These are phyloP conservation scores for Gamarada debralockiae DNA, from an alignment of 495 filamentous ascomycete species.

Conservation along the genomic window DNA sequence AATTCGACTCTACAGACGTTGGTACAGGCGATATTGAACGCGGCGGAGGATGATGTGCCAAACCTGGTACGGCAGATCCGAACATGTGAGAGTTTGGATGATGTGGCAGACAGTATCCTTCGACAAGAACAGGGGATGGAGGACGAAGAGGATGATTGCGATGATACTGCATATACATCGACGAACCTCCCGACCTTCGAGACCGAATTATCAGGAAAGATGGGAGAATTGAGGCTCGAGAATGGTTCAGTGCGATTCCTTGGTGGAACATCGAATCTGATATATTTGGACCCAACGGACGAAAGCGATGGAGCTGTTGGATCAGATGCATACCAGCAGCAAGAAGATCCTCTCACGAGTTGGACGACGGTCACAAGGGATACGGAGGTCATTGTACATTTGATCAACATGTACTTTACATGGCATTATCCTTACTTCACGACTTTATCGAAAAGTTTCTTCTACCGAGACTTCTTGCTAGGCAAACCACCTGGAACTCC, in stretches of 20 bases:
- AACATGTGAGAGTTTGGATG: constrained; percentile 86
- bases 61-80: constrained; percentile 83
- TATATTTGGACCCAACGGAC: constrained; percentile 66
- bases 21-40: constrained; percentile 89
- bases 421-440: constrained; percentile 99
- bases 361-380: constrained; percentile 90
- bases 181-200: constrained; percentile 59
- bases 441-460: constrained; percentile 82
- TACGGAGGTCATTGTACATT: constrained; percentile 72
- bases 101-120: constrained; percentile 78
- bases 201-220: constrained; percentile 81
- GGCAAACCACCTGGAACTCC: constrained; percentile 47
- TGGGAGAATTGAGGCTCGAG: constrained; percentile 84
- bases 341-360: constrained; percentile 64
- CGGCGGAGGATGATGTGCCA: constrained; percentile 76
- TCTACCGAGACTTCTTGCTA: constrained; percentile 78
- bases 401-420: constrained; percentile 95
- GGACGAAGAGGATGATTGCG: constrained; percentile 34
- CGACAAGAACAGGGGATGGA: constrained; percentile 42
- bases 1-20: constrained; percentile 89
- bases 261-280: constrained; percentile 90
- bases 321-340: constrained; percentile 42
- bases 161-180: constrained; percentile 32
- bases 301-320: constrained; percentile 21
- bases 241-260: constrained; percentile 91